Base-by-base conservation (phyloP, 2,329 filamentous ascomycete genomes). In the Aureobasidium sp. region DNA sequence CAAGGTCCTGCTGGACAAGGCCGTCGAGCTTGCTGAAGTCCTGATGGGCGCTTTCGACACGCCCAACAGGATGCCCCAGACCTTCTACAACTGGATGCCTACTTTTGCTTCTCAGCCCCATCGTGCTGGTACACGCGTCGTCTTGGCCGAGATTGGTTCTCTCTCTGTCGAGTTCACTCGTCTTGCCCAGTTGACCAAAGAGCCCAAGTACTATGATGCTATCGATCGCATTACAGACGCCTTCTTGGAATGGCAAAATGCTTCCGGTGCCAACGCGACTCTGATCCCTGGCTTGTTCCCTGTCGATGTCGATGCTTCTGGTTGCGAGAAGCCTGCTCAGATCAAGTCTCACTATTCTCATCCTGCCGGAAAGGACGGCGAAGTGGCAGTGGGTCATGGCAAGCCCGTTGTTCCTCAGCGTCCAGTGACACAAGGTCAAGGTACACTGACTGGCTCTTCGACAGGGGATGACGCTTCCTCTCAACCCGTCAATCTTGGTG, bases 141-240 rank as follows among this genome's bases (percentile, higher is more conserved):
- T 87, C 67, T 75, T 88, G 67, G 84, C 81, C 65, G 90, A 94
- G 73, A 73, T 94, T 35, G 92, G 88, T 1, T 90, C 89, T 12
- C 77, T 97, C 65, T 87, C 87, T 9, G 81, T 97, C 79, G 92
- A 97, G 72, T 96, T 97, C 72, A 96, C 91, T 0, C 84, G 91
- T 17, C 80, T 97, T 48, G 89, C 91, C 9, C 92, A 97, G 73
- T 78, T 97, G 65, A 96, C 92, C 0, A 84, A 85, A 62, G 80
- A 93, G 63, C 75, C 87, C 67, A 91, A 87, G 71, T 97, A 95
- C 75, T 97, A 95, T 70, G 92, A 96, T 75, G 91, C 91, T 17
- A 81, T 96, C 64, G 89, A 90, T 53, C 86, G 91, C 63, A 89
- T 97, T 68, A 95, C 90, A 19, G 80, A 96, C 70, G 87, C 86